Evolutionary conservation across 768 basidiomycete species (phyloP).

Genomic region (Termitomyces sp.): DNA sequence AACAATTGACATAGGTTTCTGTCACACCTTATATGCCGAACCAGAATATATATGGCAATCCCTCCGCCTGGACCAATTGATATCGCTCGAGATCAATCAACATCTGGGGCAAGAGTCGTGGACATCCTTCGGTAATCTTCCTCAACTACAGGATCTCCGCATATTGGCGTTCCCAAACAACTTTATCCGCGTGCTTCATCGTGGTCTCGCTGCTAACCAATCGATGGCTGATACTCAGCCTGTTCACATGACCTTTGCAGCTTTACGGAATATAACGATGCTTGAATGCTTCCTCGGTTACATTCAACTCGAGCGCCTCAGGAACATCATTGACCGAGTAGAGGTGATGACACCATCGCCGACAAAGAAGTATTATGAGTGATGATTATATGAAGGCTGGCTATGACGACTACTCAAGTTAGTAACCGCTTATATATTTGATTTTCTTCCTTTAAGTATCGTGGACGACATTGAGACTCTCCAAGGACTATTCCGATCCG

Average conservation of each 20-base stretch:
- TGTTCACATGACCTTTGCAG: background rate
- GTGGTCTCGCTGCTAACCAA: background rate
- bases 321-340: background rate
- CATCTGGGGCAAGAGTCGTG: background rate
- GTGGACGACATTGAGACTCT: too few relatives aligned
- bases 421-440: too few relatives aligned
- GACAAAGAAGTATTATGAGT: too few relatives aligned
- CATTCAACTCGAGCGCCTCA: background rate
- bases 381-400: too few relatives aligned
- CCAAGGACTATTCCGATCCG: too few relatives aligned
- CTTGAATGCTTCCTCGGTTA: background rate
- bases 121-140: background rate
- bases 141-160: background rate
- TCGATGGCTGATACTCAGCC: background rate
- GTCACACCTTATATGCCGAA: rapidly evolving
- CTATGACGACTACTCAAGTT: too few relatives aligned
- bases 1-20: background rate
- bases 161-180: background rate
- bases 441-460: too few relatives aligned
- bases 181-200: background rate
- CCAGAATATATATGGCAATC: background rate
- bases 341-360: too few relatives aligned
- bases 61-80: background rate
- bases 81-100: background rate
- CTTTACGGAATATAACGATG: background rate